Evolutionary conservation across 345 rosid genomes (phyloP), one percentile per base, ranked within the genome.

Genomic region (Sisymbrium altissimum): DNA sequence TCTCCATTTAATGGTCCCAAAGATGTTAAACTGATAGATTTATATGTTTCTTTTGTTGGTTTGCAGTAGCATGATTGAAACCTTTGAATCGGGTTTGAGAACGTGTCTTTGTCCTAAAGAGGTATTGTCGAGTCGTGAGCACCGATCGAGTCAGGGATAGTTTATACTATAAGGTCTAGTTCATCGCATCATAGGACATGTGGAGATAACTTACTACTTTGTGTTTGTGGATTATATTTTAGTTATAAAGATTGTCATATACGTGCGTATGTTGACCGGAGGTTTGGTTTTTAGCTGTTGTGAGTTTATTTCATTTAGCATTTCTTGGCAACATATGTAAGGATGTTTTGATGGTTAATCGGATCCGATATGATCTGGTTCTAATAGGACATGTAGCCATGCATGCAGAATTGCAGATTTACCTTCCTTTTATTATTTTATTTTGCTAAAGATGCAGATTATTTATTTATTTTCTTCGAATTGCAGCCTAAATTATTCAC

Each of bases 11-110:
- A 68, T 69, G 79, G 79, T 76, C 79, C 79, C 30, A 64, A 56
- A 62, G 45, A 70, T 70, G 66, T 70, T 63, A 17, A 64, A 68
- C 75, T 69, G 75, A 76, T 76, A 70, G 66, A 70, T 70, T 76
- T 70, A 44, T 56, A 70, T 70, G 75, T 70, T 55, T 64, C 33
- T 64, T 70, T 76, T 53, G 71, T 76, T 76, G 75, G 33, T 49
- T 70, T 70, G 71, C 53, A 43, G 60, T 62, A 44, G 60, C 54
- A 57, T 56, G 60, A 76, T 68, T 35, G 67, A 76, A 64, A 64
- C 67, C 76, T 76, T 70, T 70, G 80, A 76, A 55, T 70, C 80
- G 66, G 66, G 71, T 29, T 64, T 29, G 46, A 70, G 38, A 27
- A 64, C 67, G 71, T 70, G 76, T 76, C 80, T 19, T 45, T 76